Base-by-base conservation (phyloP, 2,329 filamentous ascomycete genomes). In the Sporothrix humicola region DNA sequence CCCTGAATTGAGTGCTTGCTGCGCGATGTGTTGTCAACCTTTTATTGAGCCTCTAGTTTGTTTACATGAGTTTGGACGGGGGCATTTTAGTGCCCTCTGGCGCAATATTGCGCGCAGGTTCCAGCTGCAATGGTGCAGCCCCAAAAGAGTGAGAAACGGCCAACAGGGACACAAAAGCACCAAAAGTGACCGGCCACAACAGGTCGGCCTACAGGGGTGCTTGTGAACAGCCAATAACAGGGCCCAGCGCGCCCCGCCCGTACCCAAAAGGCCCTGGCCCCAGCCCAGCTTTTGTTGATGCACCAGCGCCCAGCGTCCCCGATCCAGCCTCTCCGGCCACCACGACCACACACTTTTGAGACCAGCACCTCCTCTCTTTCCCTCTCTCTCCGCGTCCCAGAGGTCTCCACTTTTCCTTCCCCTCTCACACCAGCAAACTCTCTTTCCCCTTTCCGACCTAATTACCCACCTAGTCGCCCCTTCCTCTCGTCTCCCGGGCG, bases 401-500 rank as follows among this genome's bases (percentile, higher is more conserved):
- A 37, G 13, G 50, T 44, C 10, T 37, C 71, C 71, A 72, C 70
- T 58, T 54, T 26, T 54, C 46, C 48, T 69, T 20, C 48, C 66
- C 66, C 66, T 69, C 66, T 42, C 65, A 42, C 26, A 72, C 71
- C 68, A 71, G 61, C 71, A 71, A 74, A 54, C 72, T 42, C n/a
- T 68, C 46, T 48, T 63, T 73, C 61, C 58, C 72, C 23, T 65
- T 61, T 70, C 52, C 65, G 31, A 48, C 63, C 69, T 71, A 65
- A 56, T 66, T 61, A 72, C 48, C 69, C 73, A 59, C 37, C 69
- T 65, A 48, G 54, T 65, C 44, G 20, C 46, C 44, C 58, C 31
- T 59, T 71, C 69, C 46, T 68, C 61, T 73, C 73, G 76, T 77
- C 76, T 70, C 76, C 76, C 61, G 56, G 76, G 61, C 76, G 76